Conservation (phyloP, 2,329 filamentous ascomycete species). For the Hirsutella minnesotensis region DNA sequence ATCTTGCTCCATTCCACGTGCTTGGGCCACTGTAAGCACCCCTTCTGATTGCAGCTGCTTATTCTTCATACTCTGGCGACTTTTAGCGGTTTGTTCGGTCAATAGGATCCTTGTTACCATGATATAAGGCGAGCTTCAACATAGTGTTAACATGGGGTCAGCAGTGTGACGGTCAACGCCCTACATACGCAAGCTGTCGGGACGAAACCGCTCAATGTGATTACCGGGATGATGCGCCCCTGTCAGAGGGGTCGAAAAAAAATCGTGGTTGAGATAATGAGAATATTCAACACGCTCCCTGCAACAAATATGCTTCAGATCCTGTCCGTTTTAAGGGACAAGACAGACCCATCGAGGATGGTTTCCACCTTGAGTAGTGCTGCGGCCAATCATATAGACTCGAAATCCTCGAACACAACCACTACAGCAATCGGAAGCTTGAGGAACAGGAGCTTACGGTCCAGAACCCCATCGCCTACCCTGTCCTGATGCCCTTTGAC, state of each 20-base stretch:
- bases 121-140: no score
- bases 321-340: not conserved
- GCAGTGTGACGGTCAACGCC: conserved; percentile 10
- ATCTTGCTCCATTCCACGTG: no score
- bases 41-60: no score
- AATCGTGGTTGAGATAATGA: no score
- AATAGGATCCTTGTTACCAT: no score
- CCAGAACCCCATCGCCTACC: not conserved
- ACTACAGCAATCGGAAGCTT: not conserved
- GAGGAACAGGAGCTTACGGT: not conserved
- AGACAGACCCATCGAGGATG: not conserved
- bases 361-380: not conserved
- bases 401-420: not conserved
- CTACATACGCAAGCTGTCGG: conserved; percentile 9
- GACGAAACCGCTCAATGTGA: conserved; percentile 7
- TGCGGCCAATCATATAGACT: not conserved
- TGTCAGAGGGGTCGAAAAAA: conserved; percentile 5
- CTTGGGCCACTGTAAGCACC: no score
- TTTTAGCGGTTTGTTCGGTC: no score
- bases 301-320: not conserved
- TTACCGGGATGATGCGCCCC: conserved; percentile 8
- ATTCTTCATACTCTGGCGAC: no score
- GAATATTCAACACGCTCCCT: not conserved
- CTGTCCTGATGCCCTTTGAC: not conserved
- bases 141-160: not conserved